Evolutionary conservation across 208 protist species (phyloP), one percentile per base, ranked within the genome.

Genomic region (Angomonas ambiguus): DNA sequence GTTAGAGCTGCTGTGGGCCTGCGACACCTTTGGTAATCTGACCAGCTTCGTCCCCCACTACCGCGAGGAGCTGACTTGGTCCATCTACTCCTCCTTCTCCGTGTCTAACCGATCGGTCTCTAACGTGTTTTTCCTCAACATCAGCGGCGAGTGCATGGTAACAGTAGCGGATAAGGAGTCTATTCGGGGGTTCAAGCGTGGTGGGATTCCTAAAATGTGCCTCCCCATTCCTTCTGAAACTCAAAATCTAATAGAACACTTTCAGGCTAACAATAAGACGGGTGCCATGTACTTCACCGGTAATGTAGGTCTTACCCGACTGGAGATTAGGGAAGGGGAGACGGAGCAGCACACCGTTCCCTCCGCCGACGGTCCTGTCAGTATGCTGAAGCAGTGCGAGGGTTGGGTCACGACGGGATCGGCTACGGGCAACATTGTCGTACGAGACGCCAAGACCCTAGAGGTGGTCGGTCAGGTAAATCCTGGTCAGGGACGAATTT

Each of bases 1-100:
- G 38, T 57, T 91, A 31, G 90, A 96, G 76, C 72, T 96, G 59
- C 77, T 96, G 32, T 96, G 90, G 90, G 72, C 87, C 24, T 82
- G 79, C 64, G 90, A 96, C 61, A 79, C 71, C 65, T 94, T 84
- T 64, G 87, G 87, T 48, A 79, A 71, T n/a, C 72, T 96, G 24
- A 89, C 80, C 66, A 91, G 85, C 71, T 93, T 92, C 64, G 85
- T 77, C 13, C 65, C 83, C 8, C 81, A 88, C 60, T 69, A 81
- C 32, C 72, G 71, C 28, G 83, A 93, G 63, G 80, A 69, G 16
- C 75, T 87, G 13, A 78, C 74, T 24, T 95, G 86, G 83, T 72
- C 81, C 10, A 58, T 76, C 20, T 96, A 93, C 67, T 92, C 87
- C 2, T 90, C 85, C 42, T 93, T 96, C 62, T 81, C 77, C 34